A percentile compares a stretch with the other conserved stretches of the same genome.
phyloP scores from a whole-genome alignment of 2,329 filamentous ascomycete genomes.

The Penicillium occitanis region DNA sequence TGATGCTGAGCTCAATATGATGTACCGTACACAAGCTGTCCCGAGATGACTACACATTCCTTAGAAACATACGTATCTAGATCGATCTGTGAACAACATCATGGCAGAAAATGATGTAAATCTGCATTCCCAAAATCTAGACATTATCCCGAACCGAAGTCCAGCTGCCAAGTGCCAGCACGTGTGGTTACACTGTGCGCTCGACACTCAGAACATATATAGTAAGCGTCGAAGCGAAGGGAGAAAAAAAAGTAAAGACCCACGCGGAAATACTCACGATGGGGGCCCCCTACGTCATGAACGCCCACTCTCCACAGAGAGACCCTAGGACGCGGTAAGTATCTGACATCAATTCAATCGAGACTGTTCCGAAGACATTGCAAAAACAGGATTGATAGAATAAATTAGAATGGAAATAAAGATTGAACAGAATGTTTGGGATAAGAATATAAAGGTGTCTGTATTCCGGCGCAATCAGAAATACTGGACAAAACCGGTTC shows the following conservation, averaged over 20 bases:
- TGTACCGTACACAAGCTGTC: not conserved
- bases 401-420: not conserved
- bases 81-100: not conserved
- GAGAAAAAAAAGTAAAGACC: not conserved
- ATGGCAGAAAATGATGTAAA: not conserved
- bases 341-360: slow-evolving; percentile 4
- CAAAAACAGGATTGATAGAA: slow-evolving; percentile 1
- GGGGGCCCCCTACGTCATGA: slow-evolving; percentile 17
- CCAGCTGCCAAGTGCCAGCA: not conserved
- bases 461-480: not conserved
- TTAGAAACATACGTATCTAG: not conserved
- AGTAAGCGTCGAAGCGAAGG: not conserved
- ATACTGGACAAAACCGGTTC: not conserved
- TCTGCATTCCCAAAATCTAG: slow-evolving; percentile 1
- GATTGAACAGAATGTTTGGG: no score
- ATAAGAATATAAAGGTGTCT: not conserved
- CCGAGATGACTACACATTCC: not conserved
- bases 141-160: not conserved
- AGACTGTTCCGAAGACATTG: not conserved
- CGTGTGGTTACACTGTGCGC: not conserved
- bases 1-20: not conserved
- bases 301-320: not conserved
- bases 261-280: slow-evolving; percentile 3
- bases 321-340: no score
- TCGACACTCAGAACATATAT: not conserved